These are phyloP conservation scores for Neopestalotiopsis sp. DNA, from an alignment of 2,329 filamentous ascomycete genomes.

Conservation along the genomic window DNA sequence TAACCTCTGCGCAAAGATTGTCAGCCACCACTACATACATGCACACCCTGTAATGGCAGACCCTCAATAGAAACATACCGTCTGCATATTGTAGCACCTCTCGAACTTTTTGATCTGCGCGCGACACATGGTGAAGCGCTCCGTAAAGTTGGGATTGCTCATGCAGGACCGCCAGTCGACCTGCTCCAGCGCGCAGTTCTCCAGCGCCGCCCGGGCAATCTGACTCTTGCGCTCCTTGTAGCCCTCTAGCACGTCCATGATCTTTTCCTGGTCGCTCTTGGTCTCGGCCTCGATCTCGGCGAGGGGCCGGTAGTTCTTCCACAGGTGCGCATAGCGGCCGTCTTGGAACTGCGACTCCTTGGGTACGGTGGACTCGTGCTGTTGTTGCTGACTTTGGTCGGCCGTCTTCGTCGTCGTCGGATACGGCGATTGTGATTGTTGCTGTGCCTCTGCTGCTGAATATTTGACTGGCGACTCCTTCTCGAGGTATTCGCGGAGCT, in stretches of 20 bases:
- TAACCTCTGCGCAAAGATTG: constrained; percentile 66
- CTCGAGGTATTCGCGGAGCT: constrained; percentile 83
- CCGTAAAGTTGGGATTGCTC: constrained; percentile 69
- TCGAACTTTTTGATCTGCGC: constrained; percentile 80
- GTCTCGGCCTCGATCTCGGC: constrained; percentile 70
- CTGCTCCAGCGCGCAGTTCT: constrained; percentile 93
- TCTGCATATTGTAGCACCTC: constrained; percentile 88
- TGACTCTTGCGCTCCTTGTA: constrained; percentile 82
- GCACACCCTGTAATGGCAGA: too few species aligned
- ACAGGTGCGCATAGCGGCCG: constrained; percentile 80
- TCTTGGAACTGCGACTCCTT: constrained; percentile 61
- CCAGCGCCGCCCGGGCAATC: constrained; percentile 82
- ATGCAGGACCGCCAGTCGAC: constrained; percentile 85
- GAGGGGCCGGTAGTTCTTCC: constrained; percentile 87
- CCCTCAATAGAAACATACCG: constrained; percentile 52
- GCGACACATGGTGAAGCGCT: constrained; percentile 80
- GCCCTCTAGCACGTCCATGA: constrained; percentile 79
- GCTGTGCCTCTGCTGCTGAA: constrained; percentile 29
- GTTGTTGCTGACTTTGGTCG: constrained; percentile 19
- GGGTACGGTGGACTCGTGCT: constrained; percentile 44
- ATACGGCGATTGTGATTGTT: constrained; percentile 15
- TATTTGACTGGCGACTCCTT: constrained; percentile 81
- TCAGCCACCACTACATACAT: neutral
- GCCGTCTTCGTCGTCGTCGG: constrained; percentile 6
- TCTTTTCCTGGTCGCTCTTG: constrained; percentile 79